Conservation (phyloP, 148 eudicot genomes). For the Vaccinium myrtillus region DNA sequence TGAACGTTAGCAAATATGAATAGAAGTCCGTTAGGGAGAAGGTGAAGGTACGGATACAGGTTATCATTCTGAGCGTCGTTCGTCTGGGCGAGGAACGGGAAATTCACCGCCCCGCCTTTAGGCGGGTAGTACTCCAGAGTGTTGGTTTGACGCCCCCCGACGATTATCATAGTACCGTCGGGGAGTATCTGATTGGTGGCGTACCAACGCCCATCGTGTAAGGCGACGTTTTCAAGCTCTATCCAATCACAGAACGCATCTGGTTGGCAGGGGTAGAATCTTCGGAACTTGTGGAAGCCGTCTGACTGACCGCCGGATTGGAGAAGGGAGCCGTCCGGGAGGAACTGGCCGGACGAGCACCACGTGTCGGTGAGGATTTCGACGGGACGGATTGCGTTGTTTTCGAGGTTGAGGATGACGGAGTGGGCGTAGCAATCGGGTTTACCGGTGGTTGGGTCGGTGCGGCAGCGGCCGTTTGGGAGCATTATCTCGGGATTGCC, state of each 20-base stretch:
- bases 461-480: slow-evolving; percentile 38
- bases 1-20: slow-evolving; percentile 74
- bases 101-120: slow-evolving; percentile 41
- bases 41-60: slow-evolving; percentile 83
- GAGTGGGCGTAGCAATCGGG: slow-evolving; percentile 87
- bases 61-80: slow-evolving; percentile 79
- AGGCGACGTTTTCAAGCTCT: slow-evolving; percentile 54
- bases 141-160: slow-evolving; percentile 57
- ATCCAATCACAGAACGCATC: slow-evolving; percentile 64
- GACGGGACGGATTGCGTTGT: slow-evolving; percentile 60
- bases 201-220: slow-evolving; percentile 70
- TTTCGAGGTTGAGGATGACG: slow-evolving; percentile 51
- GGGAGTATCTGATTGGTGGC: slow-evolving; percentile 80
- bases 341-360: slow-evolving; percentile 97
- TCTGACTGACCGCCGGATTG: slow-evolving; percentile 82
- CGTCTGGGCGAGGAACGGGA: slow-evolving; percentile 54
- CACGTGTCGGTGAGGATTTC: slow-evolving; percentile 88
- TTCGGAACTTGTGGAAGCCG: slow-evolving; percentile 62
- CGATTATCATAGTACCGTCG: slow-evolving; percentile 61
- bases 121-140: slow-evolving; percentile 74
- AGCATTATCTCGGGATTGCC: slow-evolving; percentile 52
- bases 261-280: slow-evolving; percentile 56
- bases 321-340: slow-evolving; percentile 81
- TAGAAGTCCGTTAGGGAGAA: slow-evolving; percentile 65
- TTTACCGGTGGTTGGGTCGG: slow-evolving; percentile 29